Evolutionary conservation across 768 basidiomycete species (phyloP).

Genomic region (Hygrophoropsis aurantiaca): DNA sequence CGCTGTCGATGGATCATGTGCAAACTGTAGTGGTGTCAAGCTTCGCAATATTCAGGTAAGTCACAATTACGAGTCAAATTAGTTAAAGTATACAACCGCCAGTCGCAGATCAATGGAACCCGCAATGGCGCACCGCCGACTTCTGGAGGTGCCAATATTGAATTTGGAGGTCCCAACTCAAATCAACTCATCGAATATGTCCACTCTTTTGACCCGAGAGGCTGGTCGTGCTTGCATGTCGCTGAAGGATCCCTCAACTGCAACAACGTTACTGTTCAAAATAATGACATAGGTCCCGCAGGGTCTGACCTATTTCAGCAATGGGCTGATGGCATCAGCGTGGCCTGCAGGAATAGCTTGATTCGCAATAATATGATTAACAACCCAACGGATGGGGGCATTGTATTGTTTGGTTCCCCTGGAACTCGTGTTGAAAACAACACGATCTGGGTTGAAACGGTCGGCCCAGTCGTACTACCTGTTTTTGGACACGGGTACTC

Average conservation of each 20-base stretch:
- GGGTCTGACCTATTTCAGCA: slow-evolving; percentile 63
- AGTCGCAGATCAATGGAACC: slow-evolving; percentile 67
- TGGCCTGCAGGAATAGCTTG: slow-evolving; percentile 62
- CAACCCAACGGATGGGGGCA: slow-evolving; percentile 77
- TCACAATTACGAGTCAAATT: neutral
- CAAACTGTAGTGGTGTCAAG: slow-evolving; percentile 55
- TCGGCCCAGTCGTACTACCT: slow-evolving; percentile 31
- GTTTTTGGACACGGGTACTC: neutral
- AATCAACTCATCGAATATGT: slow-evolving; percentile 78
- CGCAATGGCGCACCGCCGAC: slow-evolving; percentile 53
- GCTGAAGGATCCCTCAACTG: slow-evolving; percentile 68
- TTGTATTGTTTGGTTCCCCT: slow-evolving; percentile 75
- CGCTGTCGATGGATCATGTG: slow-evolving; percentile 69
- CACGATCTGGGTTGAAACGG: slow-evolving; percentile 70
- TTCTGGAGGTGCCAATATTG: slow-evolving; percentile 74
- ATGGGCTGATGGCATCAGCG: slow-evolving; percentile 84
- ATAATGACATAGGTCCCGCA: slow-evolving; percentile 84
- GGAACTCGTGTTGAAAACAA: slow-evolving; percentile 75
- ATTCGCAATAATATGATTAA: slow-evolving; percentile 70
- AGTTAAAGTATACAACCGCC: slow-evolving; percentile 1
- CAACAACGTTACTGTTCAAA: slow-evolving; percentile 62
- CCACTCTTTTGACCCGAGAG: slow-evolving; percentile 69
- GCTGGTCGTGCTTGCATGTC: slow-evolving; percentile 84
- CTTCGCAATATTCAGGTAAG: slow-evolving; percentile 73
- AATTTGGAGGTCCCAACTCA: slow-evolving; percentile 77